Percentiles rank a stretch among this genome's conserved stretches.
These are phyloP conservation scores for Endocalyx cinctus DNA, from an alignment of 2,329 filamentous ascomycete species.

Conservation along the genomic window DNA sequence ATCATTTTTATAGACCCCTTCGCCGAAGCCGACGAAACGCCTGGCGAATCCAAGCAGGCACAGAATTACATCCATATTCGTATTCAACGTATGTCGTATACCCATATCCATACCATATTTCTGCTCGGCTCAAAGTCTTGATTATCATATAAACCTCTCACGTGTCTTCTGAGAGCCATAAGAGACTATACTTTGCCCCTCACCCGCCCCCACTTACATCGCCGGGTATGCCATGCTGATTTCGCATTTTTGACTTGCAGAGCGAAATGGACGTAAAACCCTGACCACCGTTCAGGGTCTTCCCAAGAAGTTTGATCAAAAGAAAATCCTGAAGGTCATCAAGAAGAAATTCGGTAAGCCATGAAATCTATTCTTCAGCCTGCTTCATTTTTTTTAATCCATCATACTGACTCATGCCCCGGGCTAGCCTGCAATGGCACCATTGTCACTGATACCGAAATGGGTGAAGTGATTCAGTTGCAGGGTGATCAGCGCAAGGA, in stretches of 20 bases:
- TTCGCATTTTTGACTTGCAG: constrained; percentile 45
- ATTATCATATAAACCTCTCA: too few relatives aligned
- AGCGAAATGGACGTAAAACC: constrained; percentile 99
- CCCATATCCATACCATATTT: constrained; percentile 4
- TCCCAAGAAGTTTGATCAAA: constrained; percentile 98
- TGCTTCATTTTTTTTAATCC: constrained; percentile 2
- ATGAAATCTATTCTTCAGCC: constrained; percentile 1
- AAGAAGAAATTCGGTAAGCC: constrained; percentile 95
- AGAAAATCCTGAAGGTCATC: constrained; percentile 99
- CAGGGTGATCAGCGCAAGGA: constrained; percentile 99
- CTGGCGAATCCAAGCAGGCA: constrained; percentile 88
- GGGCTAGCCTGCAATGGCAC: constrained; percentile 95
- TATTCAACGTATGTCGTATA: constrained; percentile 79
- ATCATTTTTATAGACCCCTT: constrained; percentile 85
- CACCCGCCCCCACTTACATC: neutral
- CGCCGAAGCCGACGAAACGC: constrained; percentile 99
- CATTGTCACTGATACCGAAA: constrained; percentile 91
- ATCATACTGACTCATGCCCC: constrained; percentile 17
- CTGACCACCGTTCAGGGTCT: constrained; percentile 99
- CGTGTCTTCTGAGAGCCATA: too few relatives aligned
- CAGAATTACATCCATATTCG: constrained; percentile 99
- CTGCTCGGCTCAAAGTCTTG: neutral
- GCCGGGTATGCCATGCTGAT: constrained; percentile 34
- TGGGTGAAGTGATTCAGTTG: constrained; percentile 99
- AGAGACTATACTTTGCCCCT: constrained; percentile 2